These are phyloP conservation scores for Emericellopsis cladophorae DNA, from an alignment of 2,329 filamentous ascomycete genomes.

Conservation along the genomic window DNA sequence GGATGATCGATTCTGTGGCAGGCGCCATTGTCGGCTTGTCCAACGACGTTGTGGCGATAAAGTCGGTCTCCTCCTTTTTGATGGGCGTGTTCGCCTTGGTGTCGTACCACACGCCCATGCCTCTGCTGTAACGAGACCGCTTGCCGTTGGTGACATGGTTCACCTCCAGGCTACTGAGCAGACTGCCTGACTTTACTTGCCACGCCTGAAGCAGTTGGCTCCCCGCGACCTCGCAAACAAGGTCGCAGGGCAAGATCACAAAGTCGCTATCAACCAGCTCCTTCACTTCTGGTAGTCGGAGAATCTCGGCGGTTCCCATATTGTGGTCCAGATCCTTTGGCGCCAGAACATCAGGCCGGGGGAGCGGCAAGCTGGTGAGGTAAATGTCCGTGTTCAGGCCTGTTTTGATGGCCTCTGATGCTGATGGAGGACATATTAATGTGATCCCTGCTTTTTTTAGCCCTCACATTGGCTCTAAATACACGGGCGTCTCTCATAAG, in stretches of 20 bases:
- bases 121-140: slow-evolving; percentile 49
- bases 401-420: slow-evolving; percentile 51
- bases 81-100: slow-evolving; percentile 63
- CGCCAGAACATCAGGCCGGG: slow-evolving; percentile 63
- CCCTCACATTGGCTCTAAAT: slow-evolving; percentile 2
- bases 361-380: slow-evolving; percentile 59
- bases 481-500: background rate
- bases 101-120: slow-evolving; percentile 82
- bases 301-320: slow-evolving; percentile 78
- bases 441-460: slow-evolving; percentile 40
- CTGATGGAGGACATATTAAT: slow-evolving; percentile 51
- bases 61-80: slow-evolving; percentile 89
- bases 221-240: slow-evolving; percentile 81
- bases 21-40: slow-evolving; percentile 31
- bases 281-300: slow-evolving; percentile 73
- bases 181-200: slow-evolving; percentile 71
- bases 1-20: slow-evolving; percentile 48
- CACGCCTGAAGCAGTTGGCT: slow-evolving; percentile 77
- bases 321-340: slow-evolving; percentile 67
- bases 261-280: slow-evolving; percentile 75
- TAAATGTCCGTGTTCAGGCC: slow-evolving; percentile 69
- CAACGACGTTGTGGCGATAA: slow-evolving; percentile 66
- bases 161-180: slow-evolving; percentile 47
- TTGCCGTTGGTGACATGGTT: slow-evolving; percentile 21
- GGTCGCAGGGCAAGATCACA: slow-evolving; percentile 80